Evolutionary conservation across 345 rosid genomes (phyloP).

Genomic region (Moringa oleifera): DNA sequence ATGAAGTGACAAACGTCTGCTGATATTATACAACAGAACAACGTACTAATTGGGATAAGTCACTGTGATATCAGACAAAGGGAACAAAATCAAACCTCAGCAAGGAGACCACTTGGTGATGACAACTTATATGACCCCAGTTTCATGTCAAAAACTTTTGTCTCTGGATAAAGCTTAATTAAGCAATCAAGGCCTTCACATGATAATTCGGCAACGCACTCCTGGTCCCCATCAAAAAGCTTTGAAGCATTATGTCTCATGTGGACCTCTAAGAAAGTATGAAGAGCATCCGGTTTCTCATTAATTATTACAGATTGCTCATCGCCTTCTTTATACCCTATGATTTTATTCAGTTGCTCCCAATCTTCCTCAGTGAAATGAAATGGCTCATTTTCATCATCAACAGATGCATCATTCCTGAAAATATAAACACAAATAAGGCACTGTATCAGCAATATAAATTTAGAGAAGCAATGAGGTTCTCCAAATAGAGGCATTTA

Average conservation of each 20-base stretch:
- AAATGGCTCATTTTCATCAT: conserved; percentile 70
- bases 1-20: conserved; percentile 14
- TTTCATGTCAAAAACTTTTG: conserved; percentile 76
- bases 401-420: conserved; percentile 58
- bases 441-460: background rate
- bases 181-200: conserved; percentile 75
- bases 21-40: background rate
- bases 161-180: conserved; percentile 84
- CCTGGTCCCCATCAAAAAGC: conserved; percentile 60
- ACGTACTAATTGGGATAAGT: background rate
- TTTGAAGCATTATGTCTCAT: conserved; percentile 94
- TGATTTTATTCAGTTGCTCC: conserved; percentile 77
- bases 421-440: conserved; percentile 20
- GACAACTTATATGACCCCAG: conserved; percentile 84
- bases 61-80: background rate
- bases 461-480: background rate
- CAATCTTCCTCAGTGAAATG: conserved; percentile 83
- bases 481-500: conserved; percentile 24
- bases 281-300: conserved; percentile 64
- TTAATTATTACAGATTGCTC: conserved; percentile 38
- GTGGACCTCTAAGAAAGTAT: conserved; percentile 72
- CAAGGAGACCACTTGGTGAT: conserved; percentile 91
- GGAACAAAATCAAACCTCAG: conserved; percentile 49
- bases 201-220: conserved; percentile 83
- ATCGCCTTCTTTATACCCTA: conserved; percentile 86